Percentiles rank a stretch among this genome's conserved stretches.
These are phyloP conservation scores for Sphagnum tenellum DNA, from an alignment of 225 moss, liverwort and hornwort genomes.

Conservation along the genomic window DNA sequence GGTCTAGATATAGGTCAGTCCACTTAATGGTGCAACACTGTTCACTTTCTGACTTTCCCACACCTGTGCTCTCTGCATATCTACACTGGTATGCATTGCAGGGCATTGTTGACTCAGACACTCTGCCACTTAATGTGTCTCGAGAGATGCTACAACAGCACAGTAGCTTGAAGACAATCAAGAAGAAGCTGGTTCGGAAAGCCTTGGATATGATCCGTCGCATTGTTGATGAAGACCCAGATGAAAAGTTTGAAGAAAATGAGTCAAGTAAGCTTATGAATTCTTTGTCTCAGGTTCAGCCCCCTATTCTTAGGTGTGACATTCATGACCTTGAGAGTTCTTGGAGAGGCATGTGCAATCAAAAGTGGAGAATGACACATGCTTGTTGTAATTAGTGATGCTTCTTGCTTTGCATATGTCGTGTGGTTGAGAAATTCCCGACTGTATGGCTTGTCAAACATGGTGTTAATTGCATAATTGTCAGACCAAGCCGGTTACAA, in stretches of 20 bases:
- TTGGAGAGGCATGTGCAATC: too few relatives aligned
- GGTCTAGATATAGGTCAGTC: too few relatives aligned
- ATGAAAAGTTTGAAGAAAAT: slow-evolving; percentile 60
- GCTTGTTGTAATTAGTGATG: too few relatives aligned
- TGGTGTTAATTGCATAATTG: too few relatives aligned
- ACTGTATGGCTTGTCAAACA: too few relatives aligned
- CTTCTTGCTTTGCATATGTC: too few relatives aligned
- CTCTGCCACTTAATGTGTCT: slow-evolving; percentile 71
- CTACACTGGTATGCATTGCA: slow-evolving; percentile 27
- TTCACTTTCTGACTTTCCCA: background rate
- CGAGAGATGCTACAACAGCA: slow-evolving; percentile 80
- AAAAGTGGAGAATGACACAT: too few relatives aligned
- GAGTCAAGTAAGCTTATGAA: slow-evolving; percentile 30
- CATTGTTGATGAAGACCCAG: slow-evolving; percentile 58
- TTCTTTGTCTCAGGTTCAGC: slow-evolving; percentile 27
- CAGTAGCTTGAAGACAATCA: slow-evolving; percentile 56
- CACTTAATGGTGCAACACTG: background rate
- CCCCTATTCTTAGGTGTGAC: too few relatives aligned
- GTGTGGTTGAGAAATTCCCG: too few relatives aligned
- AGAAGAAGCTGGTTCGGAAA: slow-evolving; percentile 79
- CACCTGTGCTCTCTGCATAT: background rate
- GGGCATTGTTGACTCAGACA: slow-evolving; percentile 84
- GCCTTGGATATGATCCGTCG: slow-evolving; percentile 77
- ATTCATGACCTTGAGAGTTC: background rate
- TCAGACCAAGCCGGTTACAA: too few relatives aligned